These are phyloP conservation scores for Colletotrichum chlorophyti DNA, from an alignment of 2,329 filamentous ascomycete genomes.

Conservation along the genomic window DNA sequence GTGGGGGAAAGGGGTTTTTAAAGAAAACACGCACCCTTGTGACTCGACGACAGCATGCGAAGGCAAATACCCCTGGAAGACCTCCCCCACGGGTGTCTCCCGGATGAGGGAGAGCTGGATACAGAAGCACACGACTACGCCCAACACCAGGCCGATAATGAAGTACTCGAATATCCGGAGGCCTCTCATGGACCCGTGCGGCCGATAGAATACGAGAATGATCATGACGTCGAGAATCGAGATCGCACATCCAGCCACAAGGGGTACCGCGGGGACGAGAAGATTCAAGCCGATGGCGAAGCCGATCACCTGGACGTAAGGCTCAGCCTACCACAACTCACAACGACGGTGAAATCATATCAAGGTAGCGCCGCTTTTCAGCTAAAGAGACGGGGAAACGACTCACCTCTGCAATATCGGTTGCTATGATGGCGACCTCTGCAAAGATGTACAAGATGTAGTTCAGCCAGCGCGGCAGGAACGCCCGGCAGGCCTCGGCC, in stretches of 20 bases:
- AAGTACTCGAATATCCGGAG: slow-evolving; percentile 70
- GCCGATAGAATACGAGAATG: slow-evolving; percentile 71
- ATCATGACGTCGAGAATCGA: slow-evolving; percentile 73
- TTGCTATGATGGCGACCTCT: slow-evolving; percentile 73
- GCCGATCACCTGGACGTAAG: slow-evolving; percentile 63
- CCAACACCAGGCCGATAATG: slow-evolving; percentile 69
- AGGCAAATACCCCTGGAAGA: slow-evolving; percentile 71
- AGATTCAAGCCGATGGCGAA: slow-evolving; percentile 75
- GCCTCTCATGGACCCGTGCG: slow-evolving; percentile 63
- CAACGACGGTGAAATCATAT: too few relatives aligned
- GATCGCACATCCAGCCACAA: slow-evolving; percentile 72
- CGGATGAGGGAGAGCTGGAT: slow-evolving; percentile 71
- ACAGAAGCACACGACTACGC: slow-evolving; percentile 74
- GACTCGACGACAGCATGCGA: slow-evolving; percentile 64
- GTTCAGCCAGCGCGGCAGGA: slow-evolving; percentile 71
- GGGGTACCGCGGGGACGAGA: slow-evolving; percentile 66
- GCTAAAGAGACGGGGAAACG: too few relatives aligned
- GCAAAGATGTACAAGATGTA: slow-evolving; percentile 66
- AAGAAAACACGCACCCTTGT: slow-evolving; percentile 49
- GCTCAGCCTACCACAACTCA: background rate
- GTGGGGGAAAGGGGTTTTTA: background rate
- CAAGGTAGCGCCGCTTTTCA: too few relatives aligned
- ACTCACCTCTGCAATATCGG: slow-evolving; percentile 71
- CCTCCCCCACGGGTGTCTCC: slow-evolving; percentile 60
- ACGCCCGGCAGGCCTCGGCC: slow-evolving; percentile 69